Conservation (phyloP, 2,329 filamentous ascomycete species). For the Talaromyces sp. region DNA sequence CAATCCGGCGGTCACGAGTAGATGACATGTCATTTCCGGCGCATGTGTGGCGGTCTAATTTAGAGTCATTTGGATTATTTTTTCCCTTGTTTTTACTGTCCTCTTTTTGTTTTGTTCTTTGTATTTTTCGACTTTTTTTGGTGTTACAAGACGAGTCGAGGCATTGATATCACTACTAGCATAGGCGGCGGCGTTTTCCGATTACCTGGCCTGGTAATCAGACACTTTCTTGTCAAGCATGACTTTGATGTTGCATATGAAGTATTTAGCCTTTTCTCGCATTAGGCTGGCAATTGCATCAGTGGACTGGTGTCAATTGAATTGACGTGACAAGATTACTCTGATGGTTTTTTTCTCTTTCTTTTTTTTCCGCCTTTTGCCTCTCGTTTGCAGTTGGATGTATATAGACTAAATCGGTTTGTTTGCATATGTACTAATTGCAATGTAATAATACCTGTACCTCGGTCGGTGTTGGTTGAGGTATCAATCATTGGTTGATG, state of each 20-base stretch:
- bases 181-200: neutral
- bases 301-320: neutral
- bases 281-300: neutral
- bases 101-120: neutral
- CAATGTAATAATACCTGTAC: neutral
- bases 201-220: neutral
- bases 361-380: neutral
- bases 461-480: neutral
- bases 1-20: slow-evolving; percentile 16
- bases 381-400: neutral
- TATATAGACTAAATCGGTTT: neutral
- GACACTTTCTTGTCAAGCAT: neutral
- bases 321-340: neutral
- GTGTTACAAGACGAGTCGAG: neutral
- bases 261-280: neutral
- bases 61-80: neutral
- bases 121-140: neutral
- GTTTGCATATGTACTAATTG: neutral
- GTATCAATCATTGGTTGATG: too few relatives aligned
- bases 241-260: neutral
- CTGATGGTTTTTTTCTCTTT: neutral
- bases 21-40: neutral
- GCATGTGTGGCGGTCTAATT: neutral
- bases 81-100: neutral
- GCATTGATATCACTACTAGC: neutral